phyloP scores from a whole-genome alignment of 257 asterid genomes.

The Scutellaria minor region DNA sequence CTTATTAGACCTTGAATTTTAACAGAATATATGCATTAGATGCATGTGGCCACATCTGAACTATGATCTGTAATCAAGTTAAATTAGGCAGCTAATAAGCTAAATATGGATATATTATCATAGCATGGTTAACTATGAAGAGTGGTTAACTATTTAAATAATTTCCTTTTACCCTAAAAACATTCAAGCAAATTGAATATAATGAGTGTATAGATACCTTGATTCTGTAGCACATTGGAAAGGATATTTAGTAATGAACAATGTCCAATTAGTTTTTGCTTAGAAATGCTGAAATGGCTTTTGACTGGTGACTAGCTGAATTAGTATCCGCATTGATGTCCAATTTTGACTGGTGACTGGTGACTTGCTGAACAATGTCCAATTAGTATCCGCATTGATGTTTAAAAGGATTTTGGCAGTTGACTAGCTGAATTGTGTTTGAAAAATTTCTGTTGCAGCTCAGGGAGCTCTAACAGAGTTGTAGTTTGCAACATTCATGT shows the following conservation, averaged over 20 bases:
- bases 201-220: neutral
- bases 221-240: constrained; percentile 1
- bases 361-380: neutral
- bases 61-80: constrained; percentile 12
- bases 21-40: constrained; percentile 9
- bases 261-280: neutral
- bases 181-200: neutral
- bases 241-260: neutral
- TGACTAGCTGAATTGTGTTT: neutral
- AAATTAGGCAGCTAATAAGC: constrained; percentile 16
- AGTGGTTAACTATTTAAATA: neutral
- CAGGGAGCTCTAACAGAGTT: constrained; percentile 54
- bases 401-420: neutral
- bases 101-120: neutral
- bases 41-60: neutral
- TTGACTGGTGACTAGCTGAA: neutral
- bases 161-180: neutral
- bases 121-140: neutral
- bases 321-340: neutral
- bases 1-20: constrained; percentile 13
- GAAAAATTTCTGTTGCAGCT: constrained; percentile 50
- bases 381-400: neutral
- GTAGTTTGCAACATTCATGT: constrained; percentile 94
- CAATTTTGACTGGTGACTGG: neutral
- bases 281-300: constrained; percentile 1